Conservation (phyloP, 2,329 filamentous ascomycete genomes). For the Sporothrix schenckii region DNA sequence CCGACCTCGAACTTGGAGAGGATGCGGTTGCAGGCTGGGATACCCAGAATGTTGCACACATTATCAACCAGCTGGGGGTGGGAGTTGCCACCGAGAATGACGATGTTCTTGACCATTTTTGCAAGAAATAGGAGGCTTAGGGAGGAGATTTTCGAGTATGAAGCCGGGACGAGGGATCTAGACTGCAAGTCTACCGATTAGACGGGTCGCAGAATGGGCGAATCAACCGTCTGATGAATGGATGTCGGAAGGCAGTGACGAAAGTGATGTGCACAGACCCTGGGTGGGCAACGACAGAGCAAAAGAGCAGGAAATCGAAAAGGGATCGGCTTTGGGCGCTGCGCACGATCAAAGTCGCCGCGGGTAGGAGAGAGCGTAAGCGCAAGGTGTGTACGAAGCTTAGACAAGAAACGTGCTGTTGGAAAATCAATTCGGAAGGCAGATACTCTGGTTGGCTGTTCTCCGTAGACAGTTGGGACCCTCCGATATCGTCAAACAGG, state of each 20-base stretch:
- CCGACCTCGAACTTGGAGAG: conserved; percentile 93
- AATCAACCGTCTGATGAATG: neutral
- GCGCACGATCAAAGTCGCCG: conserved; percentile 18
- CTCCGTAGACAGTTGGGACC: conserved; percentile 14
- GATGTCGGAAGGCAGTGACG: neutral
- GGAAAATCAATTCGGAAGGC: conserved; percentile 14
- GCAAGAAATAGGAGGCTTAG: neutral
- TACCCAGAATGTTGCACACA: conserved; percentile 85
- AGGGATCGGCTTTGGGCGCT: neutral
- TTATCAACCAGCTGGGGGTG: conserved; percentile 85
- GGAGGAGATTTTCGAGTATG: neutral
- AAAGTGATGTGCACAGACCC: conserved; percentile 4
- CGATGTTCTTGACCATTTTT: conserved; percentile 89
- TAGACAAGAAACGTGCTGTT: conserved; percentile 5
- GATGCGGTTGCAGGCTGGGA: conserved; percentile 81
- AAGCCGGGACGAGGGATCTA: neutral
- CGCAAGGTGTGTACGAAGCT: conserved; percentile 21
- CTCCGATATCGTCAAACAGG: conserved; percentile 35
- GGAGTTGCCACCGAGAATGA: conserved; percentile 89
- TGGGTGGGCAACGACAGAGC: conserved; percentile 2
- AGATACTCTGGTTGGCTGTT: conserved; percentile 26
- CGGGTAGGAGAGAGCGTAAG: conserved; percentile 8
- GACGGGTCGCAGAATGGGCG: conserved; percentile 14
- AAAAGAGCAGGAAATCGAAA: neutral
- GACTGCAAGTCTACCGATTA: neutral